These are phyloP conservation scores for Collybia sp. DNA, from an alignment of 768 basidiomycete species.

Conservation along the genomic window DNA sequence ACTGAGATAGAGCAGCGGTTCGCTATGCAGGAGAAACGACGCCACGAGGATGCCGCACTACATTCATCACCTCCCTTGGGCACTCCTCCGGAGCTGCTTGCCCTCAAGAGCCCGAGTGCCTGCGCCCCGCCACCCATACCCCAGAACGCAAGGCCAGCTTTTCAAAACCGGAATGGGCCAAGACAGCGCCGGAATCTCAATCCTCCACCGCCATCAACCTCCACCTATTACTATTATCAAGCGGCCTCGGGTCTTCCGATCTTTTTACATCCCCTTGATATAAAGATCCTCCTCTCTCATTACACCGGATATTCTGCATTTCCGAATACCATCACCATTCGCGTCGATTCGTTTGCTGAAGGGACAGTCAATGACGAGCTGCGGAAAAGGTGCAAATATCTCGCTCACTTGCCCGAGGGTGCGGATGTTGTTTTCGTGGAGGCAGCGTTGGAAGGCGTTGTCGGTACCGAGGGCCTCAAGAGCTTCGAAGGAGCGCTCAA, in stretches of 20 bases:
- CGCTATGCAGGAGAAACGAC: constrained; percentile 21
- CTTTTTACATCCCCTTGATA: constrained; percentile 94
- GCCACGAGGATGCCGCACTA: constrained; percentile 19
- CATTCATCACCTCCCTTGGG: constrained; percentile 20
- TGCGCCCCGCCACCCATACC: constrained; percentile 8
- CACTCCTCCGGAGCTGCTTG: constrained; percentile 57
- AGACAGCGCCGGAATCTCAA: constrained; percentile 77
- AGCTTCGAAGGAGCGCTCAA: constrained; percentile 82
- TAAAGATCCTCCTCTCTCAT: constrained; percentile 84
- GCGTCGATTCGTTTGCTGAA: constrained; percentile 73
- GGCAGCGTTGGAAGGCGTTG: constrained; percentile 74
- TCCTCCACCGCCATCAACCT: constrained; percentile 81
- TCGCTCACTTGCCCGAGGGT: constrained; percentile 86
- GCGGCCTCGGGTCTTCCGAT: constrained; percentile 86
- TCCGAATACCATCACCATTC: constrained; percentile 75
- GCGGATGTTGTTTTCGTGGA: constrained; percentile 95
- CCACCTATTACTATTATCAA: constrained; percentile 95
- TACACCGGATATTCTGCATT: constrained; percentile 79
- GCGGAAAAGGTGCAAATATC: constrained; percentile 92
- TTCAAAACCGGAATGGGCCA: constrained; percentile 36
- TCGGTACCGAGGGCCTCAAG: constrained; percentile 70
- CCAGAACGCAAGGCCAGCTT: constrained; percentile 4
- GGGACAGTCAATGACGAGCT: constrained; percentile 90
- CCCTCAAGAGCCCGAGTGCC: constrained; percentile 26
- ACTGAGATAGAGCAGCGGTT: constrained; percentile 48